Evolutionary conservation across 352 stramenopile species (phyloP).

Genomic region (Peronosclerospora sorghi): DNA sequence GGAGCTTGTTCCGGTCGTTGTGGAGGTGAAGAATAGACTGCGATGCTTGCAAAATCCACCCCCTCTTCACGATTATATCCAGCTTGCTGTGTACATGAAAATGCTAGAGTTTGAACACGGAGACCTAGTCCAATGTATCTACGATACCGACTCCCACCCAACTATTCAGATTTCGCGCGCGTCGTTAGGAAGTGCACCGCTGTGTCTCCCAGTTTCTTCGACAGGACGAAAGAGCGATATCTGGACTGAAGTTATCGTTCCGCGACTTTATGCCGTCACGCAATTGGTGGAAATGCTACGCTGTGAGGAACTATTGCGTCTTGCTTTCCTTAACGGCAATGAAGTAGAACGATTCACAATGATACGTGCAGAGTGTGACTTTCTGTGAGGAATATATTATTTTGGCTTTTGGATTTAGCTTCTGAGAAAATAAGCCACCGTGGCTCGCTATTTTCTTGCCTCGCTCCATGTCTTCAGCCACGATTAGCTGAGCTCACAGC

Average conservation of each 20-base stretch:
- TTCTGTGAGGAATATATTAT: slow-evolving; percentile 27
- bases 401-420: neutral
- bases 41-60: slow-evolving; percentile 42
- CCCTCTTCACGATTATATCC: slow-evolving; percentile 63
- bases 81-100: slow-evolving; percentile 79
- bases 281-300: slow-evolving; percentile 38
- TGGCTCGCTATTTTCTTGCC: no score
- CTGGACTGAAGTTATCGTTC: slow-evolving; percentile 53
- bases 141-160: slow-evolving; percentile 22
- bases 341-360: slow-evolving; percentile 31
- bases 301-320: slow-evolving; percentile 33
- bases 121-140: slow-evolving; percentile 63
- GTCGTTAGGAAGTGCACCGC: slow-evolving; percentile 28
- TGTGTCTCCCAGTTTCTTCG: slow-evolving; percentile 19
- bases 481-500: no score
- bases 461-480: no score
- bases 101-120: slow-evolving; percentile 49
- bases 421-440: no score
- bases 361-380: slow-evolving; percentile 40
- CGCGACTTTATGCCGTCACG: slow-evolving; percentile 45
- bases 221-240: slow-evolving; percentile 16
- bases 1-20: slow-evolving; percentile 43
- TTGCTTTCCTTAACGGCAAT: slow-evolving; percentile 53
- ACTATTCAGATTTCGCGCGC: slow-evolving; percentile 46
- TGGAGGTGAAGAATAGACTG: slow-evolving; percentile 76